Conservation (phyloP, 129 eudicot species). For the carrot (Daucus carota) region DH1_v3.0 NC_030389.2:3748001-3748500, state of each 20-base stretch:
- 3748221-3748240: no score
- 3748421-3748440: conserved; percentile 4
- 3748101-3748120: conserved; percentile 1
- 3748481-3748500: conserved; percentile 21
- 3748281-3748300: no score
- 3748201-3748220: no score
- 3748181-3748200: no score
- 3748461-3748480: conserved; percentile 14
- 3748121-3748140: not conserved
- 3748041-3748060: conserved; percentile 14
- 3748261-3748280: no score
- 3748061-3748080: not conserved
- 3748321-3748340: no score
- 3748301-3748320: no score
- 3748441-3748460: conserved; percentile 11
- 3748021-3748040: conserved; percentile 49
- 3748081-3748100: not conserved
- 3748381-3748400: not conserved
- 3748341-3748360: not conserved
- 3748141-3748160: no score
- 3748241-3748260: no score
- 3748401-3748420: not conserved
- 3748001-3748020: conserved; percentile 43
- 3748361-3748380: not conserved
- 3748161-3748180: no score